A percentile compares a stretch with the other conserved stretches of the same genome.
These are phyloP conservation scores for Tieghemiomyces parasiticus DNA, from an alignment of 192 early-diverging fungal genomes.

Conservation along the genomic window DNA sequence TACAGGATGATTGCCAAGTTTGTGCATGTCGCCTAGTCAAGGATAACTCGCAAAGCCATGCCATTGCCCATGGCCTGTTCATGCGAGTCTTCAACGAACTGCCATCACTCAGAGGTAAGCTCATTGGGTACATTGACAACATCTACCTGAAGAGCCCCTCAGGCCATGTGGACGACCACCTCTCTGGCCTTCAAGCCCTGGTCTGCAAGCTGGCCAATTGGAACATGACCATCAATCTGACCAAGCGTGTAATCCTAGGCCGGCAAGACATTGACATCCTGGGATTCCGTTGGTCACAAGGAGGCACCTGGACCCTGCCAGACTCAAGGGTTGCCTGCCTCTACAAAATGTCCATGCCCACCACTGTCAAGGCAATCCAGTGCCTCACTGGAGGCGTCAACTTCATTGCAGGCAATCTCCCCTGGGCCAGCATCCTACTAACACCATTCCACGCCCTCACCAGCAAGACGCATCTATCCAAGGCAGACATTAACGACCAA, in stretches of 20 bases:
- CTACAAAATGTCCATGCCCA: conserved; percentile 10
- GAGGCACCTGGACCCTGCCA: conserved; percentile 10
- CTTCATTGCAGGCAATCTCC: conserved; percentile 13
- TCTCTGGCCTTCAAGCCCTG: conserved; percentile 10
- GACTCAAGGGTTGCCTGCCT: conserved; percentile 14
- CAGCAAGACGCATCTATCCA: conserved; percentile 5
- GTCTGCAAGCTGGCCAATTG: neutral
- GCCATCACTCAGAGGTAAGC: neutral
- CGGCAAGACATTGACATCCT: neutral
- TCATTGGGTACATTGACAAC: conserved; percentile 21
- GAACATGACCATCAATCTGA: conserved; percentile 13
- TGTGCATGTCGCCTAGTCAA: conserved; percentile 13
- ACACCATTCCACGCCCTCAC: conserved; percentile 14
- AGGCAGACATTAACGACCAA: neutral
- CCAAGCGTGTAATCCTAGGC: conserved; percentile 11
- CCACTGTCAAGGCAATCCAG: conserved; percentile 4
- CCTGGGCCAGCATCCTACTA: conserved; percentile 12
- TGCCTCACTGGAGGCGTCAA: conserved; percentile 16
- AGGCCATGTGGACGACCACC: conserved; percentile 4
- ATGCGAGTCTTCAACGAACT: conserved; percentile 1
- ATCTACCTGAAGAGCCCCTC: conserved; percentile 15
- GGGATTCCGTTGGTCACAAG: conserved; percentile 6
- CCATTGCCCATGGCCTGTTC: conserved; percentile 11
- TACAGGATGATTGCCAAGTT: conserved; percentile 5
- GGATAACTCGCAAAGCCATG: conserved; percentile 14